These are phyloP conservation scores for Aspergillus campestris DNA, from an alignment of 495 filamentous ascomycete species.

Conservation along the genomic window DNA sequence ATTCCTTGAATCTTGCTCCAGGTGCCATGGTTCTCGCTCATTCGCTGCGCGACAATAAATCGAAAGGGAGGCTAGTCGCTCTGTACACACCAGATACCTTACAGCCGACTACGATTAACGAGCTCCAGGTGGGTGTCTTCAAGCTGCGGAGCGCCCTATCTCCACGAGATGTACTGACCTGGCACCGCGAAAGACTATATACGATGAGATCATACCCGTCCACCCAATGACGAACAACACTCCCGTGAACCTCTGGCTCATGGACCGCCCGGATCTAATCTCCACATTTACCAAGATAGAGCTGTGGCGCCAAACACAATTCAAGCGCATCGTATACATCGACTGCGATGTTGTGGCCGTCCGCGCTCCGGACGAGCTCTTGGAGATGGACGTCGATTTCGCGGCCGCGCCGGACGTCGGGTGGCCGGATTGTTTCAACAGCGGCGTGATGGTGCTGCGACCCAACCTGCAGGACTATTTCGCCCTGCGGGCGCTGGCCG, in stretches of 20 bases:
- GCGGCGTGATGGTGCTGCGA: slow-evolving; percentile 82
- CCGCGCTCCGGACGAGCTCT: slow-evolving; percentile 85
- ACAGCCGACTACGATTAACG: slow-evolving; percentile 58
- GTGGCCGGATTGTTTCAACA: slow-evolving; percentile 98
- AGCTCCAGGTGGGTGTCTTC: slow-evolving; percentile 57
- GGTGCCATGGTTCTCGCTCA: slow-evolving; percentile 91
- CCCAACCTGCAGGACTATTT: slow-evolving; percentile 85
- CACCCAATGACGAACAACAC: slow-evolving; percentile 63
- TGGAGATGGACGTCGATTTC: slow-evolving; percentile 66
- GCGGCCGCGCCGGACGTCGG: slow-evolving; percentile 92
- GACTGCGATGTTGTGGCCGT: slow-evolving; percentile 86
- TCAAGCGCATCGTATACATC: slow-evolving; percentile 81
- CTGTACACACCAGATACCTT: slow-evolving; percentile 73
- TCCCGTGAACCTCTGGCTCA: slow-evolving; percentile 78
- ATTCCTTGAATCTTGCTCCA: slow-evolving; percentile 29
- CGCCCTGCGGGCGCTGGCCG: slow-evolving; percentile 72
- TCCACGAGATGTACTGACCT: slow-evolving; percentile 8
- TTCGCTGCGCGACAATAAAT: slow-evolving; percentile 86
- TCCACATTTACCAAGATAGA: slow-evolving; percentile 95
- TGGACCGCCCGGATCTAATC: slow-evolving; percentile 83
- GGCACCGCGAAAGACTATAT: slow-evolving; percentile 52
- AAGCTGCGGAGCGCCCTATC: not conserved
- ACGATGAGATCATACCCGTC: slow-evolving; percentile 84
- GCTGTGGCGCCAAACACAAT: slow-evolving; percentile 88
- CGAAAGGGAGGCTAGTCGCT: slow-evolving; percentile 75